Percentiles rank a stretch among this genome's conserved stretches.
These are phyloP conservation scores for Sporothrix dimorphospora DNA, from an alignment of 2,329 filamentous ascomycete species.

Conservation along the genomic window DNA sequence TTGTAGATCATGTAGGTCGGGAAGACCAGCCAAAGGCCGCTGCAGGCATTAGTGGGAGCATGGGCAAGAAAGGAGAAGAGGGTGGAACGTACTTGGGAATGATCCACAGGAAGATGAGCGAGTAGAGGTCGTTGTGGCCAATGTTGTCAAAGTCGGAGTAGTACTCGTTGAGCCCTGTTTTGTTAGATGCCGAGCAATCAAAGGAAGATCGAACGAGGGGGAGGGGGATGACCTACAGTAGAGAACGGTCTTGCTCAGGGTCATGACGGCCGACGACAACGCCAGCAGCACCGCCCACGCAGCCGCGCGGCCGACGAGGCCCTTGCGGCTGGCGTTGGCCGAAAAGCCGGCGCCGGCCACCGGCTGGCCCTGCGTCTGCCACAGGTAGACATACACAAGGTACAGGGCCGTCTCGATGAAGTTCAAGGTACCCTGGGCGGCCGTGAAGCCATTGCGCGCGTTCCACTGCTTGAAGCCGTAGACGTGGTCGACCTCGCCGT, in stretches of 20 bases:
- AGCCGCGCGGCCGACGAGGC: constrained; percentile 48
- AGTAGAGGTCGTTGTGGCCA: constrained; percentile 54
- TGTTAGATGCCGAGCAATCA: too few relatives aligned
- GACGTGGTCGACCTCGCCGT: constrained; percentile 76
- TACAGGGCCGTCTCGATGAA: constrained; percentile 44
- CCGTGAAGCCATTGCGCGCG: constrained; percentile 72
- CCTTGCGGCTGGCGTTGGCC: constrained; percentile 36
- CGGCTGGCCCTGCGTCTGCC: constrained; percentile 38
- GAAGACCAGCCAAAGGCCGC: constrained; percentile 59
- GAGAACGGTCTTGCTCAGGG: constrained; percentile 62
- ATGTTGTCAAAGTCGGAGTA: constrained; percentile 60
- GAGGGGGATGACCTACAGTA: constrained; percentile 54
- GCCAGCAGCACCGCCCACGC: constrained; percentile 52
- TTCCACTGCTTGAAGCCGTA: constrained; percentile 78
- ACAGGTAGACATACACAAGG: constrained; percentile 42
- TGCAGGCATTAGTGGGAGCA: constrained; percentile 37
- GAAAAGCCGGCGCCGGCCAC: constrained; percentile 28
- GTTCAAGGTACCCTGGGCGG: constrained; percentile 65
- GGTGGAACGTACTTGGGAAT: constrained; percentile 59
- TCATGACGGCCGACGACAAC: constrained; percentile 62
- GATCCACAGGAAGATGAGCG: constrained; percentile 58
- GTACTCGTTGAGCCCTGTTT: constrained; percentile 58
- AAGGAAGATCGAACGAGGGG: too few relatives aligned
- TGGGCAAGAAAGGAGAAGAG: neutral
- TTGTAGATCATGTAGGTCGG: constrained; percentile 56